A percentile compares a stretch with the other conserved stretches of the same genome.
phyloP scores from a whole-genome alignment of 2,329 filamentous ascomycete species.

The Alternaria infectoria region DNA sequence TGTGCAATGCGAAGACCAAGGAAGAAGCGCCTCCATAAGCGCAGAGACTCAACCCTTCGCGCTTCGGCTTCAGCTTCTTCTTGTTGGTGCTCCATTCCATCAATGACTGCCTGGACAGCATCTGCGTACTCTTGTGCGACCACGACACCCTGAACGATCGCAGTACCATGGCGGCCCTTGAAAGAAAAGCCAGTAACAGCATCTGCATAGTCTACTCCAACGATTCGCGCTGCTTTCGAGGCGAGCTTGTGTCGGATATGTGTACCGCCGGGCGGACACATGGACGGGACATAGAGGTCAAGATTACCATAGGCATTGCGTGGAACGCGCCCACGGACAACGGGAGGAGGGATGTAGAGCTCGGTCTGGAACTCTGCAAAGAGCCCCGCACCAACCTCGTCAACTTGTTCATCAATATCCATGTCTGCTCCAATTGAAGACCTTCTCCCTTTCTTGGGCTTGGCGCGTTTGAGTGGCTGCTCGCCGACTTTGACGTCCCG shows the following conservation, averaged over 20 bases:
- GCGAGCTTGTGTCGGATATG: constrained; percentile 66
- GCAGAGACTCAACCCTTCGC: constrained; percentile 57
- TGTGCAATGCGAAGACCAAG: constrained; percentile 72
- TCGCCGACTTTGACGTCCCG: constrained; percentile 77
- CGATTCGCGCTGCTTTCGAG: constrained; percentile 72
- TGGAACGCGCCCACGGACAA: constrained; percentile 73
- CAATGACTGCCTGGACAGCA: constrained; percentile 72
- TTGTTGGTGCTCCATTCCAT: constrained; percentile 70
- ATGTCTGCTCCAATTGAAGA: constrained; percentile 35
- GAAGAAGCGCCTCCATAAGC: constrained; percentile 66
- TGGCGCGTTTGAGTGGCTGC: constrained; percentile 77
- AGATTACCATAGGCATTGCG: constrained; percentile 68
- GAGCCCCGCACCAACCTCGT: constrained; percentile 58
- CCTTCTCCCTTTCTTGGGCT: constrained; percentile 40
- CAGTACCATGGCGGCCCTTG: constrained; percentile 82
- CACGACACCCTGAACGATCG: constrained; percentile 78
- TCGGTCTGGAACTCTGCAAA: constrained; percentile 70
- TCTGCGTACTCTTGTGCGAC: constrained; percentile 75
- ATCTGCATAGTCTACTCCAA: constrained; percentile 85
- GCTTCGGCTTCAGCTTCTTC: constrained; percentile 67
- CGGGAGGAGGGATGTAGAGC: constrained; percentile 75
- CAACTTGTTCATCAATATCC: constrained; percentile 45
- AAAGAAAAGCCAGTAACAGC: constrained; percentile 92
- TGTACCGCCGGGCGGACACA: constrained; percentile 66
- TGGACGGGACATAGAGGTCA: constrained; percentile 68